Evolutionary conservation across 2,329 filamentous ascomycete species (phyloP), one percentile per base, ranked within the genome.

Genomic region (Sporothrix brunneoviolacea): DNA sequence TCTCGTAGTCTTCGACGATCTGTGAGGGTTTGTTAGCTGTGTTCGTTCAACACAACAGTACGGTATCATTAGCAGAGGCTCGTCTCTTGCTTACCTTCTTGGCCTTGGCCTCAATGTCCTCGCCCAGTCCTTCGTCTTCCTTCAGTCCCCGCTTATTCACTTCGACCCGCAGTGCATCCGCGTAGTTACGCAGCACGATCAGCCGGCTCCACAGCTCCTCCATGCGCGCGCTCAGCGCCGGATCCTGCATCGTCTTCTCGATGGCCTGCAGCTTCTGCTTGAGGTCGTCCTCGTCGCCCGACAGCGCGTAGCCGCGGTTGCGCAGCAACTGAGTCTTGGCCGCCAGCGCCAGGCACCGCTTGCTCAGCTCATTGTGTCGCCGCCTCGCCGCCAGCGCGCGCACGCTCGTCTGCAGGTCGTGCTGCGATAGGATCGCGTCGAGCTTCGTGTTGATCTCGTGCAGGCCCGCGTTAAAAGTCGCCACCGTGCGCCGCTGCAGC

Each of bases 131-230:
- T 30, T 79, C 76, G 15, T 72, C 70, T 35, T 78, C 74, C 48
- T 74, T 70, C 22, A 73, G 69, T 2, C 81, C 79, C 49, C 83
- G 72, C 68, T 82, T 83, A 63, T 84, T 86, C 52, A 88, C 75
- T 70, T 93, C 87, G 59, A 79, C 80, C 61, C 84, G 84, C 58
- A 94, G 67, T 60, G 82, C 77, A 57, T 84, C 80, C 19, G 86
- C 84, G 57, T 88, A 81, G 54, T 86, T 85, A 56, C 86, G 75
- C 42, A 93, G 71, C 33, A 84, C 79, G 43, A 90, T 84, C 69
- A 93, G 79, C 40, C 88, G 74, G 57, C 87, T 89, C 88, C 88
- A 93, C 39, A 93, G 81, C 70, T 93, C 88, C 66, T 93, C 88
- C 62, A 88, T 84, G 57, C 86, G 74, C 3, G 86, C 87, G 33